Percentiles rank a stretch among this genome's conserved stretches.
Evolutionary conservation across 1,284 basidiomycete species (phyloP).

Genomic region (Ceratobasidium sp.): DNA sequence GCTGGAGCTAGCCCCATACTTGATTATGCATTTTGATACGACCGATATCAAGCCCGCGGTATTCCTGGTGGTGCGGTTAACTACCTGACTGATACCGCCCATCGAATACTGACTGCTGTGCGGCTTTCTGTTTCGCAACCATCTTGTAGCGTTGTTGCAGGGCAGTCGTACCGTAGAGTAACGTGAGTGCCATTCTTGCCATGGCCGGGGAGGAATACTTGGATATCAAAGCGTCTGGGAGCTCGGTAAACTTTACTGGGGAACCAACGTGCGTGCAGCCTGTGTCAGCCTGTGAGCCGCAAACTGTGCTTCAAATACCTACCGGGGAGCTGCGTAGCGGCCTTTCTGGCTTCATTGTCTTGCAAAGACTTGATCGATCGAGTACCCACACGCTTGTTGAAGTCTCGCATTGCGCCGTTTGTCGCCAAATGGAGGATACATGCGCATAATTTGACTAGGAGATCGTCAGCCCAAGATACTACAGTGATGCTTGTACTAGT

Average conservation of each 20-base stretch:
- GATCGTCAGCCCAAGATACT: constrained; percentile 32
- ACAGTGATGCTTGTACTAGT: not conserved
- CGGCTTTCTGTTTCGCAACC: not conserved
- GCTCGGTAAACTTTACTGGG: constrained; percentile 15
- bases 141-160: constrained; percentile 14
- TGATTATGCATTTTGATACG: constrained; percentile 1
- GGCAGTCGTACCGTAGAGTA: constrained; percentile 23
- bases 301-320: not conserved
- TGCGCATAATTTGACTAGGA: constrained; percentile 42
- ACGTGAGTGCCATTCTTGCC: constrained; percentile 17
- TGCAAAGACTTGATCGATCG: constrained; percentile 27
- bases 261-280: not conserved
- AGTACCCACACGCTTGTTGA: constrained; percentile 13
- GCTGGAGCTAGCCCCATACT: not conserved
- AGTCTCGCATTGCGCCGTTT: constrained; percentile 25
- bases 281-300: not conserved
- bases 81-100: not conserved
- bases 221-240: constrained; percentile 7
- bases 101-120: not conserved
- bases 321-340: constrained; percentile 35
- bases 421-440: constrained; percentile 44
- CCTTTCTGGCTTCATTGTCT: constrained; percentile 24
- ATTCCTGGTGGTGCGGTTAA: not conserved
- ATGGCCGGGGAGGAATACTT: constrained; percentile 23
- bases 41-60: not conserved